Evolutionary conservation across 768 basidiomycete genomes (phyloP).

Genomic region (Fibroporia radiculosa): DNA sequence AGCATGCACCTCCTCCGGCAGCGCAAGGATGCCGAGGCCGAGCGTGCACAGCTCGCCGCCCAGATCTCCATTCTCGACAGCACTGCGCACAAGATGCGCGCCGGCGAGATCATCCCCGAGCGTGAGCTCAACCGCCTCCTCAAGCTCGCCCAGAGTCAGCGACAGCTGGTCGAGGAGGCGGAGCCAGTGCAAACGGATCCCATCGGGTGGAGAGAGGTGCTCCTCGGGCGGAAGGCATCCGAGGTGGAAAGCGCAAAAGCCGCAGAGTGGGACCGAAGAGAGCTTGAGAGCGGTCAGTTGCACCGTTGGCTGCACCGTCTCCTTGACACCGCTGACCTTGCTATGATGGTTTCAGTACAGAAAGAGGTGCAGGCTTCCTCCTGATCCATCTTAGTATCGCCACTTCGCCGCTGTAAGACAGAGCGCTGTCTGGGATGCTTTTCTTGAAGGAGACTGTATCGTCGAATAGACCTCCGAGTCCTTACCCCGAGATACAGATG

Average conservation of each 20-base stretch:
- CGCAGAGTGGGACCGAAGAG: slow-evolving; percentile 19
- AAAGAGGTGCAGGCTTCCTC: too few relatives aligned
- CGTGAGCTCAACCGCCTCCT: slow-evolving; percentile 49
- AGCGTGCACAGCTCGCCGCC: slow-evolving; percentile 46
- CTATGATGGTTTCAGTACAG: too few relatives aligned
- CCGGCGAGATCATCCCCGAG: slow-evolving; percentile 35
- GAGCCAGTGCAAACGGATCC: slow-evolving; percentile 4
- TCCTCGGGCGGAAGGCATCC: slow-evolving; percentile 18
- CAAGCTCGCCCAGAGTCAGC: slow-evolving; percentile 37
- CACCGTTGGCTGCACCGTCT: background rate
- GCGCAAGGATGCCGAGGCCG: slow-evolving; percentile 41
- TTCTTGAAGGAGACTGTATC: too few relatives aligned
- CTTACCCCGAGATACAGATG: too few relatives aligned
- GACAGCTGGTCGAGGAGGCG: background rate
- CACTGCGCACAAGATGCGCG: slow-evolving; percentile 44
- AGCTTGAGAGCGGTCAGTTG: slow-evolving; percentile 22
- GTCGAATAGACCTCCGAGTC: too few relatives aligned
- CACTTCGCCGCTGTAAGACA: too few relatives aligned
- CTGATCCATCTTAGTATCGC: too few relatives aligned
- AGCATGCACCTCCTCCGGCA: slow-evolving; percentile 59
- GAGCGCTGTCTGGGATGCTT: too few relatives aligned
- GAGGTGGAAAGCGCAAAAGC: slow-evolving; percentile 8
- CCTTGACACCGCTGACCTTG: too few relatives aligned
- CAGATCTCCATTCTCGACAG: slow-evolving; percentile 58
- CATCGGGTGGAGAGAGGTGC: slow-evolving; percentile 24